Percentiles rank a stretch among this genome's conserved stretches.
phyloP scores from a whole-genome alignment of 305 asterid genomes.

The Fraxinus velutina region DNA sequence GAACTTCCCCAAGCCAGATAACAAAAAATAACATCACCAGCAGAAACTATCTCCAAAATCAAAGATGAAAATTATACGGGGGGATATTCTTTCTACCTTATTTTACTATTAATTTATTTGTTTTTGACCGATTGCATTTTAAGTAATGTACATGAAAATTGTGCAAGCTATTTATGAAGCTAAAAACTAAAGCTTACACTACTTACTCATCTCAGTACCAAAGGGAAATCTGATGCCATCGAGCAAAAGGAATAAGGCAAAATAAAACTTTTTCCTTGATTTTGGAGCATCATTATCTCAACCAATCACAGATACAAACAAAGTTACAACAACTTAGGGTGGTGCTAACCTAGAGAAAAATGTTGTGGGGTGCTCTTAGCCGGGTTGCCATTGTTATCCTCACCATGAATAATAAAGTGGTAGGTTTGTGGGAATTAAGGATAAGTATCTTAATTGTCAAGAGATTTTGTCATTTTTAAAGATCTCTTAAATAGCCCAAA shows the following conservation, averaged over 20 bases:
- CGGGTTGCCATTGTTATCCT: not conserved
- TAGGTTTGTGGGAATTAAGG: not conserved
- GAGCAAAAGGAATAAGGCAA: not conserved
- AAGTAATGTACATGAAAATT: not conserved
- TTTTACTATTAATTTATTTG: not conserved
- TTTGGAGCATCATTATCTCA: not conserved
- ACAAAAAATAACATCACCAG: not conserved
- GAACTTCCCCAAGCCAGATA: constrained; percentile 6
- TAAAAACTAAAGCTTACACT: not conserved
- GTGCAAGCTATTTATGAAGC: not conserved
- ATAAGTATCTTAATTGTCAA: not conserved
- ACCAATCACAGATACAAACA: not conserved
- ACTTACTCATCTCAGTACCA: not conserved
- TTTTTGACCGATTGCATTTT: not conserved
- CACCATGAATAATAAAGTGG: not conserved
- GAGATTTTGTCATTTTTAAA: not conserved
- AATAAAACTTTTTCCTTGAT: not conserved
- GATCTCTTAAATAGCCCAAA: not conserved
- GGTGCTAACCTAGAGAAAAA: not conserved
- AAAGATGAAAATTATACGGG: not conserved
- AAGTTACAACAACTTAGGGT: not conserved
- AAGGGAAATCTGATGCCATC: not conserved
- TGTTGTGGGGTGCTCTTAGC: not conserved
- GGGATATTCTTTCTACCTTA: constrained; percentile 13
- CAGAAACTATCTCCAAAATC: not conserved